Evolutionary conservation across 768 basidiomycete genomes (phyloP).

Genomic region (Gymnopilus junonius): DNA sequence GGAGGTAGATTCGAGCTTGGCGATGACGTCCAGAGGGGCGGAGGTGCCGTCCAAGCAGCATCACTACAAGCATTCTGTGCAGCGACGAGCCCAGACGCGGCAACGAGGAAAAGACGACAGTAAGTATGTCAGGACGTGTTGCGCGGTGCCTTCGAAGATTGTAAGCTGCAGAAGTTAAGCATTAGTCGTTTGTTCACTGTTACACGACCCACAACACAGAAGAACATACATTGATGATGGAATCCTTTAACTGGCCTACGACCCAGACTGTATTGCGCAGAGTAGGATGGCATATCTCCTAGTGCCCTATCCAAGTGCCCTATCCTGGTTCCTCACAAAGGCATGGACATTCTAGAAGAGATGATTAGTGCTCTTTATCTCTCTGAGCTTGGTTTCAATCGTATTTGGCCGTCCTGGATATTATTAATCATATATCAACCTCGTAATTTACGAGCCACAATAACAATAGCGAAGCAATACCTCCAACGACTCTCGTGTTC

Average conservation of each 20-base stretch:
- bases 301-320: conserved; percentile 43
- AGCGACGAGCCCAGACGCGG: too few species aligned
- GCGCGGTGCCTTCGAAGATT: conserved; percentile 95
- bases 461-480: conserved; percentile 41
- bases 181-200: background rate
- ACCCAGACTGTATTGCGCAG: conserved; percentile 91
- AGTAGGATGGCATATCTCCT: conserved; percentile 93
- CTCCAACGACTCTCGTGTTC: conserved; percentile 44
- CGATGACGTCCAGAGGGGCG: too few species aligned
- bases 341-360: conserved; percentile 69
- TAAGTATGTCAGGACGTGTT: conserved; percentile 87
- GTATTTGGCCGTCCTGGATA: background rate
- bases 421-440: background rate
- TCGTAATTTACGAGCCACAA: too few species aligned
- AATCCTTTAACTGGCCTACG: conserved; percentile 85
- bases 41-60: too few species aligned
- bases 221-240: conserved; percentile 79
- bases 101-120: conserved; percentile 65
- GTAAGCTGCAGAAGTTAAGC: conserved; percentile 59
- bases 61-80: too few species aligned
- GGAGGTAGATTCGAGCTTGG: too few species aligned
- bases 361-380: conserved; percentile 72
- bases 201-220: background rate
- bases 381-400: conserved; percentile 51
- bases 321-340: conserved; percentile 32